A percentile compares a stretch with the other conserved stretches of the same genome.
These are phyloP conservation scores for Stachybotrys chlorohalonatus DNA, from an alignment of 2,329 filamentous ascomycete genomes.

Conservation along the genomic window DNA sequence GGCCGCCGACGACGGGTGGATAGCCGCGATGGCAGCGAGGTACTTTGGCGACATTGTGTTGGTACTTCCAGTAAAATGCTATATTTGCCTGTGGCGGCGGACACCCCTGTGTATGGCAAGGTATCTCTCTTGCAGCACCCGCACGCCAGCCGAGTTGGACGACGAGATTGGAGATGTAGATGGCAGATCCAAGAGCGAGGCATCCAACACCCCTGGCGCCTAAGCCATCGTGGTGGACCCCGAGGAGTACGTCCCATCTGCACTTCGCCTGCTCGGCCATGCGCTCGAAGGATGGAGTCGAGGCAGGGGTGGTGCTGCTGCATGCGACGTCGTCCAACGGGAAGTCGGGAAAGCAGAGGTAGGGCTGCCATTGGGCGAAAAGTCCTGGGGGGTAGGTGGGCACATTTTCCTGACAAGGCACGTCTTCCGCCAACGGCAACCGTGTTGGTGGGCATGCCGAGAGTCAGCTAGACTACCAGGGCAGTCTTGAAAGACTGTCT, in stretches of 20 bases:
- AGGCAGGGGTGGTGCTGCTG: conserved; percentile 26
- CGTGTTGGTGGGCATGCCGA: neutral
- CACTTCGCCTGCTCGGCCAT: conserved; percentile 1
- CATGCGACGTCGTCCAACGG: conserved; percentile 2
- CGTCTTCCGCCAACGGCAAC: neutral
- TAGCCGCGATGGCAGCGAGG: conserved; percentile 12
- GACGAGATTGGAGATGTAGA: neutral
- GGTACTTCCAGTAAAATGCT: conserved; percentile 13
- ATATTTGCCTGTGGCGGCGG: conserved; percentile 17
- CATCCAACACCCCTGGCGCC: neutral
- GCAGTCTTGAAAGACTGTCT: neutral
- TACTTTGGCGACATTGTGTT: conserved; percentile 13
- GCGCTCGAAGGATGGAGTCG: neutral
- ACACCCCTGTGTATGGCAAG: conserved; percentile 1
- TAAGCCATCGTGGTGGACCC: conserved; percentile 4
- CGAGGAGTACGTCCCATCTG: neutral
- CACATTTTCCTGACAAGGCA: conserved; percentile 7
- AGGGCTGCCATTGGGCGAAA: conserved; percentile 25
- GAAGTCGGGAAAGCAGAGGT: conserved; percentile 12
- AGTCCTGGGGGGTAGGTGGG: conserved; percentile 18
- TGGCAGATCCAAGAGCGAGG: neutral
- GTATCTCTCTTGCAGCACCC: neutral
- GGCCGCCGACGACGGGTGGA: conserved; percentile 18
- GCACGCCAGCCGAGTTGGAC: neutral
- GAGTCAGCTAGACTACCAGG: neutral